These are phyloP conservation scores for Aureobasidium musti DNA, from an alignment of 2,329 filamentous ascomycete species.

Conservation along the genomic window DNA sequence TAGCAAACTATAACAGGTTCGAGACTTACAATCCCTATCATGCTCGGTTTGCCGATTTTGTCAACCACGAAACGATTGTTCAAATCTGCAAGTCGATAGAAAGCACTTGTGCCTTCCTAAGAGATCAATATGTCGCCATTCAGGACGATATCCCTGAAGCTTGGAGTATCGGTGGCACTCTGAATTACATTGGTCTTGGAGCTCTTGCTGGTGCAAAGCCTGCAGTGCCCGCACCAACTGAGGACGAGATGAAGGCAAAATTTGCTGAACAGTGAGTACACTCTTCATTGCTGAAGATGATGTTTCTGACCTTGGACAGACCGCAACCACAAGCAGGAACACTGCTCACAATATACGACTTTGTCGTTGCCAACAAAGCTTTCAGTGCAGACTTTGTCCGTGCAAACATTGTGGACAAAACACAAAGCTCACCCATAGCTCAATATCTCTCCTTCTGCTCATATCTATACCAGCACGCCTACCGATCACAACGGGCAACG, in stretches of 20 bases:
- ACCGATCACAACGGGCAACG: slow-evolving; percentile 74
- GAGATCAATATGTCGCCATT: slow-evolving; percentile 77
- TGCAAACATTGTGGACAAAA: slow-evolving; percentile 60
- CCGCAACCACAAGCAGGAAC: slow-evolving; percentile 78
- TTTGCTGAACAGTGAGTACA: slow-evolving; percentile 72
- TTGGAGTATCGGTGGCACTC: slow-evolving; percentile 79
- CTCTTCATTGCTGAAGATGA: background rate
- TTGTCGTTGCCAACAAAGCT: slow-evolving; percentile 89
- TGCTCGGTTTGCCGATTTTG: slow-evolving; percentile 87
- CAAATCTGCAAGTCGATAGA: slow-evolving; percentile 79
- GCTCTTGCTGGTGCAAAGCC: slow-evolving; percentile 66
- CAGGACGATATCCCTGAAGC: slow-evolving; percentile 88
- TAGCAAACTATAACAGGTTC: slow-evolving; percentile 99
- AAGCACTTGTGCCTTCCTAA: slow-evolving; percentile 65
- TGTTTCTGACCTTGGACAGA: slow-evolving; percentile 50
- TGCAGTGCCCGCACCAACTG: slow-evolving; percentile 62
- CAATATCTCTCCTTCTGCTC: slow-evolving; percentile 85
- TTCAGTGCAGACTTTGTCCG: slow-evolving; percentile 81
- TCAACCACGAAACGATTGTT: slow-evolving; percentile 84
- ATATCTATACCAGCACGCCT: slow-evolving; percentile 90
- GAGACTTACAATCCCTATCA: slow-evolving; percentile 98
- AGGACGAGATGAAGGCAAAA: slow-evolving; percentile 77
- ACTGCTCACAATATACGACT: slow-evolving; percentile 86
- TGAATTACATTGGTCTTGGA: slow-evolving; percentile 83
- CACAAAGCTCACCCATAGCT: slow-evolving; percentile 71